These are phyloP conservation scores for Syncephalastrum monosporum DNA, from an alignment of 371 early-diverging fungal species.

Conservation along the genomic window DNA sequence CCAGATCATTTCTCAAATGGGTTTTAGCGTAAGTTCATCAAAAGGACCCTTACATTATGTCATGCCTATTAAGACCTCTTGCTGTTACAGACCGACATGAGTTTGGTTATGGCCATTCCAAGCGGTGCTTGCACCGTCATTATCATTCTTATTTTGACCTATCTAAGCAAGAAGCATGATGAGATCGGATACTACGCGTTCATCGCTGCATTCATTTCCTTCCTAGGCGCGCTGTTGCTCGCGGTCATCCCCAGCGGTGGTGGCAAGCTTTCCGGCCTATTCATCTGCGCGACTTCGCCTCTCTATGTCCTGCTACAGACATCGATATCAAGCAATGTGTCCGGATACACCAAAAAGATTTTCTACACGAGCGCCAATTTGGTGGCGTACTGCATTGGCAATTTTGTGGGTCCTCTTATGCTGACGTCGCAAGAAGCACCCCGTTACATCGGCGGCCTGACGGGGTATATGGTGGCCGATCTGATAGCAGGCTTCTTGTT, in stretches of 20 bases:
- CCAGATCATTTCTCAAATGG: slow-evolving; percentile 24
- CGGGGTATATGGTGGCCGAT: slow-evolving; percentile 21
- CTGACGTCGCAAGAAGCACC: slow-evolving; percentile 17
- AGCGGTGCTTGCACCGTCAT: neutral
- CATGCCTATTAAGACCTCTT: neutral
- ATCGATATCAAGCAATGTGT: slow-evolving; percentile 4
- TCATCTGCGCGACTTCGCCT: slow-evolving; percentile 17
- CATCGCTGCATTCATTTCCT: slow-evolving; percentile 8
- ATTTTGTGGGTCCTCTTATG: slow-evolving; percentile 19
- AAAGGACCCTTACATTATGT: neutral
- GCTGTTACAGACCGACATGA: slow-evolving; percentile 10
- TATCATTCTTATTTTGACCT: slow-evolving; percentile 15
- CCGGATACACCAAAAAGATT: slow-evolving; percentile 14
- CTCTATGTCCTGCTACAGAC: slow-evolving; percentile 19
- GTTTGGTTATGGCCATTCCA: slow-evolving; percentile 13
- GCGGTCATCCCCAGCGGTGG: slow-evolving; percentile 17
- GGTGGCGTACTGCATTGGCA: slow-evolving; percentile 19
- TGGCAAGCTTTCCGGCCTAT: slow-evolving; percentile 20
- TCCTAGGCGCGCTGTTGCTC: slow-evolving; percentile 23
- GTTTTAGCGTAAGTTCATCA: slow-evolving; percentile 21
- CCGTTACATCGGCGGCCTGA: slow-evolving; percentile 15
- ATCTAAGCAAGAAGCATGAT: slow-evolving; percentile 11
- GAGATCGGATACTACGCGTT: slow-evolving; percentile 23
- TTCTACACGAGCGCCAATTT: slow-evolving; percentile 17
- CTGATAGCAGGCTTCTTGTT: slow-evolving; percentile 17